Base-by-base conservation (phyloP, 495 filamentous ascomycete species). In the Penicillium silybi region DNA sequence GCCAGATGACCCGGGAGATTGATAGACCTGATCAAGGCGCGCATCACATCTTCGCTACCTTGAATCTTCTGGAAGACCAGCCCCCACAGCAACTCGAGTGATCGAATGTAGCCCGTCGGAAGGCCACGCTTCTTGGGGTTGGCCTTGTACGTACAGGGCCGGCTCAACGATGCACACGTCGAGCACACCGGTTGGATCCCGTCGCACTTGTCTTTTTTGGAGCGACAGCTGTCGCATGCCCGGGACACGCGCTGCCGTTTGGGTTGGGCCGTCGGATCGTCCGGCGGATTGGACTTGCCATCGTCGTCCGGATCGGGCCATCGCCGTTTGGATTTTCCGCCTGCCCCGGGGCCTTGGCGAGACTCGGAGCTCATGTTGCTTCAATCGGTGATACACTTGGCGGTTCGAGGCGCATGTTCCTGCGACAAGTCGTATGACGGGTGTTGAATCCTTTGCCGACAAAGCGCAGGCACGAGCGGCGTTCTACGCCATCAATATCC, bases 101-200 rank as follows among this genome's bases (percentile, higher is more conserved):
- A 66, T 45, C 67, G 69, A 48, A 71, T 71, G 41, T 76, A 76
- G 6, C 73, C 73, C 15, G 72, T 74, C 10, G 71, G 73, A 17
- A 76, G 61, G 26, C 73, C 86, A 52, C 86, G 74, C 61, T 89
- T 90, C 69, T 86, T 88, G 3, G 85, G 80, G 45, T 79, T 83
- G 41, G 80, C 73, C 37, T 83, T 78, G 67, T 88, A 90, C 17
- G 85, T 81, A 60, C 86, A 90, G 4, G 73, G 64, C 11, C 84
- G 71, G 15, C 71, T 77, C 41, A 84, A 76, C 6, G 79, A 75
- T 18, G 74, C 71, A 66, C 85, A 90, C 3, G 83, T 85, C 22
- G 75, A 79, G 57, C 85, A 88, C 7, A 74, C 61, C 8, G 85
- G 84, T 46, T 81, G 81, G 11, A 67, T 66, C 0, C 85, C 85